Conservation (phyloP, 2,329 filamentous ascomycete species). For the Paracamarosporium sp. region DNA sequence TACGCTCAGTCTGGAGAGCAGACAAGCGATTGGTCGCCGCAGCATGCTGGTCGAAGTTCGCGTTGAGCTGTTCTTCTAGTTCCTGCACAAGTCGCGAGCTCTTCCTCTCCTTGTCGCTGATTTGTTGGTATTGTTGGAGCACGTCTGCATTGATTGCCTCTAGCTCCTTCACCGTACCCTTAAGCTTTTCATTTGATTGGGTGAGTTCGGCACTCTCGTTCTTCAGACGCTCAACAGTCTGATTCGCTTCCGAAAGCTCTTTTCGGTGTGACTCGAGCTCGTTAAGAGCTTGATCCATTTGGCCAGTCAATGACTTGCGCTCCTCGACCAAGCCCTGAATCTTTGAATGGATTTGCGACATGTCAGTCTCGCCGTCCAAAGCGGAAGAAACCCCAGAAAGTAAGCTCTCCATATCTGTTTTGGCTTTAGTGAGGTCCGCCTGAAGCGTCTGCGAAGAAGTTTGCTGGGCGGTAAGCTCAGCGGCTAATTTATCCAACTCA, state of each 20-base stretch:
- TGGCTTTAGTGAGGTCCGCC: constrained; percentile 65
- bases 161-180: constrained; percentile 46
- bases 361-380: constrained; percentile 67
- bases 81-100: constrained; percentile 92
- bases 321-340: constrained; percentile 54
- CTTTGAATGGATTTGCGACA: constrained; percentile 49
- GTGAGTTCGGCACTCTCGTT: constrained; percentile 30
- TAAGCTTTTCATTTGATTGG: background rate
- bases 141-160: constrained; percentile 61
- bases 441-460: constrained; percentile 52
- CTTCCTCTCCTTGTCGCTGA: constrained; percentile 78
- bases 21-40: constrained; percentile 84
- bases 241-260: constrained; percentile 51
- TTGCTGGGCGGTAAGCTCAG: constrained; percentile 40
- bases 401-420: constrained; percentile 65
- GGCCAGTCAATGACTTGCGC: constrained; percentile 51
- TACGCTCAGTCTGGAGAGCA: constrained; percentile 60
- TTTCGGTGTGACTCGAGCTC: constrained; percentile 51
- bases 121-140: constrained; percentile 63
- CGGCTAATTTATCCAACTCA: constrained; percentile 58
- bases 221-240: constrained; percentile 49
- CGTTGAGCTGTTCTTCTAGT: constrained; percentile 93
- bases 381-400: constrained; percentile 67
- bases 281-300: constrained; percentile 51
- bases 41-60: constrained; percentile 93